Evolutionary conservation across 2,329 filamentous ascomycete genomes (phyloP).

Genomic region (Alternaria novae-zelandiae): DNA sequence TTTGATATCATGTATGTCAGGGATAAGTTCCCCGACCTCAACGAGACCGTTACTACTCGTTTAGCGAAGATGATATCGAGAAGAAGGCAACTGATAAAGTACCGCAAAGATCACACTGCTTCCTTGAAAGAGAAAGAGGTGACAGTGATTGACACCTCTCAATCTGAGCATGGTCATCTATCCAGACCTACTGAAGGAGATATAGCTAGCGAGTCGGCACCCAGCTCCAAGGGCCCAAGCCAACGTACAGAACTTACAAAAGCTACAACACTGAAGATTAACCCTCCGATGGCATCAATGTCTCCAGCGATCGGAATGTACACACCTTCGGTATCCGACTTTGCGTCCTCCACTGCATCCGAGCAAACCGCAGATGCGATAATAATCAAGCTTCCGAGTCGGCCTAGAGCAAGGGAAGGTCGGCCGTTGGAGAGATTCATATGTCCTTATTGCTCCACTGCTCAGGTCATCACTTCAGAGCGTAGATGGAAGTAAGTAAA

Average conservation of each 20-base stretch:
- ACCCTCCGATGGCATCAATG: accelerated
- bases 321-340: background rate
- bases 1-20: background rate
- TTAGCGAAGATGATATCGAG: background rate
- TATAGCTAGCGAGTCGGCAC: background rate
- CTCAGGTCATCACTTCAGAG: background rate
- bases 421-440: background rate
- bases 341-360: background rate
- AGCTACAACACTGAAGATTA: background rate
- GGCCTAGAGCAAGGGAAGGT: background rate
- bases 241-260: background rate
- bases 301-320: background rate
- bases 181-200: background rate
- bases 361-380: background rate
- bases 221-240: background rate
- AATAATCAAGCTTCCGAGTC: background rate
- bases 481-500: background rate
- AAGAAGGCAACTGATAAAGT: background rate
- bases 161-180: background rate
- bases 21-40: background rate
- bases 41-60: background rate
- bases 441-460: background rate
- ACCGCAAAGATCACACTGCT: background rate
- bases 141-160: accelerated
- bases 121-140: background rate